These are phyloP conservation scores for Mucor indicus DNA, from an alignment of 371 early-diverging fungal species.

Conservation along the genomic window DNA sequence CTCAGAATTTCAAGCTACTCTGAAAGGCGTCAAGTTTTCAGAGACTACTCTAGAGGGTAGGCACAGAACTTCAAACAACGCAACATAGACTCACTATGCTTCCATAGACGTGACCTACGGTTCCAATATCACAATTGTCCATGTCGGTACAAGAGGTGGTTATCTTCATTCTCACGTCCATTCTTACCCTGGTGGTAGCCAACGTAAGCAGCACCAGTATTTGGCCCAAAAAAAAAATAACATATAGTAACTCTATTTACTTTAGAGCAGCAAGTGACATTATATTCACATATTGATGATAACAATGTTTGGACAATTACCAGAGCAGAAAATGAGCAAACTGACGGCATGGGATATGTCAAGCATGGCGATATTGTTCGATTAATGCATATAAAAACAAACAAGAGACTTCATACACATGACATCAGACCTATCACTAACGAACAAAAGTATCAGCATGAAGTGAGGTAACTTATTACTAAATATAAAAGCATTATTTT, in stretches of 20 bases:
- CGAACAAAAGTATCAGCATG: constrained; percentile 80
- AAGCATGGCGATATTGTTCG: constrained; percentile 57
- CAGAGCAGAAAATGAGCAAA: constrained; percentile 35
- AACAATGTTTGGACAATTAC: constrained; percentile 63
- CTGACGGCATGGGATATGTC: constrained; percentile 37
- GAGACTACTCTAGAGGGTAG: constrained; percentile 29
- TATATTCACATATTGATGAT: constrained; percentile 17
- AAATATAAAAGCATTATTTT: not conserved
- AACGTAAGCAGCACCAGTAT: constrained; percentile 60
- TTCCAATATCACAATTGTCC: constrained; percentile 71
- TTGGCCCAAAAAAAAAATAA: not conserved
- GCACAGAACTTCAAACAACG: not conserved
- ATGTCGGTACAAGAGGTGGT: constrained; percentile 69
- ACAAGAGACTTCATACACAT: constrained; percentile 36
- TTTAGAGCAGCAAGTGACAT: constrained; percentile 43
- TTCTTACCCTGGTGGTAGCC: constrained; percentile 77
- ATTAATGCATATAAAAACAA: constrained; percentile 49
- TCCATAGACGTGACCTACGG: constrained; percentile 71
- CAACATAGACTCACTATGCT: not conserved
- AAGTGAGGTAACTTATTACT: constrained; percentile 52
- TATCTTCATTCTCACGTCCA: constrained; percentile 90
- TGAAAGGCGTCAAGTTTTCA: constrained; percentile 67
- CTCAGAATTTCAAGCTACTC: constrained; percentile 81
- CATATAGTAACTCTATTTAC: not conserved
- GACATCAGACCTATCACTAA: constrained; percentile 70